phyloP scores from a whole-genome alignment of 73 alveolate species.

The Tetrahymena malaccensis region DNA sequence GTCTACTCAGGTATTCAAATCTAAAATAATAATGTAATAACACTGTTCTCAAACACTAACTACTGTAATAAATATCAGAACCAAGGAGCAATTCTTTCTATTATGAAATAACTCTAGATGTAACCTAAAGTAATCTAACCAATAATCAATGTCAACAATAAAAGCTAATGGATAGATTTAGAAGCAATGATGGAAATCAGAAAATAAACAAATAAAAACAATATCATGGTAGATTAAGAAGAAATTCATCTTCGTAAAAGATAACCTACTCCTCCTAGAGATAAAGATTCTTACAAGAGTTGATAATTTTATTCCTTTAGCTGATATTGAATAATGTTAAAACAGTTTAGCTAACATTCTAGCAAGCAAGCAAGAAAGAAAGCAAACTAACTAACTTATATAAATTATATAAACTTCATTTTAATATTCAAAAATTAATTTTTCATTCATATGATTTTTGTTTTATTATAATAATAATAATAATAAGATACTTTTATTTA shows the following conservation, averaged over 20 bases:
- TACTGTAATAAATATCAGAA: slow-evolving; percentile 64
- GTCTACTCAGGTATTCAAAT: slow-evolving; percentile 68
- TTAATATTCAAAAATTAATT: neutral
- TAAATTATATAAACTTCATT: too few relatives aligned
- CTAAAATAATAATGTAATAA: slow-evolving; percentile 58
- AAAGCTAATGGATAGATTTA: neutral
- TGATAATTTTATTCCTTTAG: neutral
- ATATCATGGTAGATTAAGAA: neutral
- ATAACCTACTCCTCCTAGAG: neutral
- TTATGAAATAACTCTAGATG: slow-evolving; percentile 52
- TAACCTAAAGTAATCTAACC: slow-evolving; percentile 65
- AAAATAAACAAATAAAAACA: neutral
- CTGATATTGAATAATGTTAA: neutral
- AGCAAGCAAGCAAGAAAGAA: neutral
- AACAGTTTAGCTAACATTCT: neutral
- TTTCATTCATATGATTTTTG: neutral
- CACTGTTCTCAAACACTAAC: slow-evolving; percentile 75
- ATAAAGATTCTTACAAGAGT: neutral
- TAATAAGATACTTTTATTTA: too few relatives aligned
- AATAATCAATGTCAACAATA: slow-evolving; percentile 42
- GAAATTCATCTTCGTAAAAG: neutral
- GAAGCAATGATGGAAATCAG: neutral
- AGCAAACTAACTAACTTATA: neutral
- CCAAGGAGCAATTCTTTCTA: slow-evolving; percentile 63
- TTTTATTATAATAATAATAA: too few relatives aligned